Conservation (phyloP, 2,329 filamentous ascomycete species). For the Penicillium sp. region DNA sequence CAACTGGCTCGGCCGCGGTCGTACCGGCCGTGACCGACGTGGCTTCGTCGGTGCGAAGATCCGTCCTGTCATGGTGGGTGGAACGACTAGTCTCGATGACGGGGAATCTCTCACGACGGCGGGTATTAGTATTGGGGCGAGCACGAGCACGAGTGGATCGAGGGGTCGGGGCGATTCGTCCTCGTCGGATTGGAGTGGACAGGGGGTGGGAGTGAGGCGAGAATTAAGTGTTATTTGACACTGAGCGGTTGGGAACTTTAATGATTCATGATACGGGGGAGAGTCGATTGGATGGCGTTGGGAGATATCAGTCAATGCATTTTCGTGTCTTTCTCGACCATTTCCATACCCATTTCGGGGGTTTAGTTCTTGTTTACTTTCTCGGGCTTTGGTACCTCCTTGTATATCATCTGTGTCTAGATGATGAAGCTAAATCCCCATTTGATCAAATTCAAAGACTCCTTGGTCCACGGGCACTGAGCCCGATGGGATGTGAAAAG, state of each 20-base stretch:
- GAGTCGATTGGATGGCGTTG: neutral
- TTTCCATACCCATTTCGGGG: too few species aligned
- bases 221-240: conserved; percentile 34
- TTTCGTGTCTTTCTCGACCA: neutral
- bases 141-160: conserved; percentile 25
- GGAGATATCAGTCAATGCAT: neutral
- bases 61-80: conserved; percentile 34
- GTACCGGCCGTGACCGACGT: conserved; percentile 84
- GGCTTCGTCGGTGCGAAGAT: conserved; percentile 78
- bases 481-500: too few species aligned
- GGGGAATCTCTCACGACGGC: conserved; percentile 25
- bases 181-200: conserved; percentile 27
- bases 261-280: conserved; percentile 3
- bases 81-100: conserved; percentile 29
- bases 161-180: conserved; percentile 23
- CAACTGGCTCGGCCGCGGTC: conserved; percentile 90
- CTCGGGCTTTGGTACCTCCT: too few species aligned
- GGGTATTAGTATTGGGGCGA: conserved; percentile 26
- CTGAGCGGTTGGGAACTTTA: neutral
- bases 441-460: too few species aligned
- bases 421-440: too few species aligned
- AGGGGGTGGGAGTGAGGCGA: conserved; percentile 20
- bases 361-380: too few species aligned
- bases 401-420: too few species aligned
- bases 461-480: too few species aligned